These are phyloP conservation scores for Orbilia quercus DNA, from an alignment of 2,329 filamentous ascomycete genomes.

Conservation along the genomic window DNA sequence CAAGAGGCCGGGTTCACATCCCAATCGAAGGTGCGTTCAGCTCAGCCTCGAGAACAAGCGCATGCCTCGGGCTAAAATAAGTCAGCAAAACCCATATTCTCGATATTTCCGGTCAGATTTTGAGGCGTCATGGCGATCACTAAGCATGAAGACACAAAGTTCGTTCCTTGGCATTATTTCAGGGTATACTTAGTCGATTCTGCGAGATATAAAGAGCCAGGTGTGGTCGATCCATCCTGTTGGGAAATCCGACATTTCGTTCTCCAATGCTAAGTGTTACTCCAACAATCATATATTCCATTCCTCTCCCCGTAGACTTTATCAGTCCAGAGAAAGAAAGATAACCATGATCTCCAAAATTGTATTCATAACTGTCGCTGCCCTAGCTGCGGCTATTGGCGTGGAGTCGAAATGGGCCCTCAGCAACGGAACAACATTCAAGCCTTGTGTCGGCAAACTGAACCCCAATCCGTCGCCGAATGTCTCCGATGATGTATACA, in stretches of 20 bases:
- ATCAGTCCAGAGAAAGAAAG: neutral
- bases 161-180: too few relatives aligned
- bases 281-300: neutral
- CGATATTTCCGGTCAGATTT: too few relatives aligned
- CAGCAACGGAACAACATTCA: constrained; percentile 24
- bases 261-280: neutral
- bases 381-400: constrained; percentile 5
- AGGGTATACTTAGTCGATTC: too few relatives aligned
- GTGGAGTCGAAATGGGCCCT: constrained; percentile 27
- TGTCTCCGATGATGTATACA: constrained; percentile 22
- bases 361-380: constrained; percentile 4
- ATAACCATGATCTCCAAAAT: constrained; percentile 16
- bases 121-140: too few relatives aligned
- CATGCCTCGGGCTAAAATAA: too few relatives aligned
- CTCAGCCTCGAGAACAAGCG: too few relatives aligned
- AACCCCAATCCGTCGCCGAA: constrained; percentile 29
- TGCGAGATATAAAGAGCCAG: neutral
- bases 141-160: too few relatives aligned
- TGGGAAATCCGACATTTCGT: constrained; percentile 7
- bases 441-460: constrained; percentile 14
- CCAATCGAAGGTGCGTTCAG: too few relatives aligned
- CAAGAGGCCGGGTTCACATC: too few relatives aligned
- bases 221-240: neutral
- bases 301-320: too few relatives aligned
- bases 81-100: too few relatives aligned